Evolutionary conservation across 1,284 basidiomycete species (phyloP).

Genomic region (Ganoderma lingzhi): DNA sequence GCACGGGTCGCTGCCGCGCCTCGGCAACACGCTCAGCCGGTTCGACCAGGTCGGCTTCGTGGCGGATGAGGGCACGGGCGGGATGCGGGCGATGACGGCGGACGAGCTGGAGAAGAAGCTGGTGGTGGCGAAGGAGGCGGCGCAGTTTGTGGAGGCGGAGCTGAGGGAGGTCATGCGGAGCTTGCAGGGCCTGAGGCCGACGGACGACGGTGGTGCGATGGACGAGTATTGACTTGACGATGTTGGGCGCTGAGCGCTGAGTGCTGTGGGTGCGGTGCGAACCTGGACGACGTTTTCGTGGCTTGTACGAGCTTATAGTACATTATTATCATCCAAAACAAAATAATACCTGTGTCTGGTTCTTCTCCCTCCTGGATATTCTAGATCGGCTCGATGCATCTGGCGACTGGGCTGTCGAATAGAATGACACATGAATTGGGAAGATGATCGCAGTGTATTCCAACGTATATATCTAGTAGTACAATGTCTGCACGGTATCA

Average conservation of each 20-base stretch:
- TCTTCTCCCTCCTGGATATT: background rate
- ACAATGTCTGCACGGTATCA: constrained; percentile 7
- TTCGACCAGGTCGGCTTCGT: constrained; percentile 73
- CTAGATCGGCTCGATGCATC: background rate
- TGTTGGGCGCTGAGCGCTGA: background rate
- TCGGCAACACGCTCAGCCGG: constrained; percentile 68
- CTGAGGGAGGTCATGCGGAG: constrained; percentile 76
- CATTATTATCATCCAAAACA: background rate
- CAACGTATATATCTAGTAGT: background rate
- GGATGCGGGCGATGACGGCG: constrained; percentile 61
- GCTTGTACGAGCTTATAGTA: constrained; percentile 8
- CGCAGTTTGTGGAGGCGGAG: constrained; percentile 75
- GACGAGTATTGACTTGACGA: constrained; percentile 7
- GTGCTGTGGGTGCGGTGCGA: background rate
- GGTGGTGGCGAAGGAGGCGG: constrained; percentile 70
- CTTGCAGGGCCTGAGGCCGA: constrained; percentile 62
- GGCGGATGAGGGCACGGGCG: constrained; percentile 50
- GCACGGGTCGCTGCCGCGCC: constrained; percentile 66
- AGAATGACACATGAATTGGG: background rate
- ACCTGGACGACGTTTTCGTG: background rate
- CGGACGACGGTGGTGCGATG: constrained; percentile 40
- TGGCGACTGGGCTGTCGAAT: background rate
- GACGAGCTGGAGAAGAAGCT: constrained; percentile 81
- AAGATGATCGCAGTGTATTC: background rate
- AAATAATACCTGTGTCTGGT: constrained; percentile 4